phyloP scores from a whole-genome alignment of 768 basidiomycete genomes.

The Hypholoma fasciculare region DNA sequence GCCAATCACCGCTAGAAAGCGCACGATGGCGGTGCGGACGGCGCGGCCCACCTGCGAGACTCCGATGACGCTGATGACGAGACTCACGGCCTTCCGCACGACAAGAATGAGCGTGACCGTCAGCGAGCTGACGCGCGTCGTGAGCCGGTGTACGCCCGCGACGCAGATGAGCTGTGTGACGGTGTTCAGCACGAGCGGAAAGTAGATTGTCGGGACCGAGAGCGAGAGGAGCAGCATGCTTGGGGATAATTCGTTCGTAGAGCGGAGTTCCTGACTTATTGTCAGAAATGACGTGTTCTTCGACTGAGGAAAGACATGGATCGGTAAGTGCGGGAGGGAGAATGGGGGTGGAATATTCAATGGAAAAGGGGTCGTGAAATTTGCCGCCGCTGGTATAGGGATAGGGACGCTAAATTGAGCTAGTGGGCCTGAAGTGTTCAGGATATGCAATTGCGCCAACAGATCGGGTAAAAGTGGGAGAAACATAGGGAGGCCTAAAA shows the following conservation, averaged over 20 bases:
- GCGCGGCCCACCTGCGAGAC: constrained; percentile 24
- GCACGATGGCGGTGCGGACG: background rate
- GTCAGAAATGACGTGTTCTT: constrained; percentile 19
- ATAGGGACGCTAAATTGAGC: constrained; percentile 26
- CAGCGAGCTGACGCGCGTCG: constrained; percentile 70
- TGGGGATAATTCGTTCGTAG: background rate
- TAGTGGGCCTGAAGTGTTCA: constrained; percentile 42
- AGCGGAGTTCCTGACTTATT: constrained; percentile 23
- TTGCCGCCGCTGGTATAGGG: constrained; percentile 19
- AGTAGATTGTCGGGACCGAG: constrained; percentile 57
- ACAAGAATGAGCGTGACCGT: constrained; percentile 80
- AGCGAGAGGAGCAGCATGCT: constrained; percentile 25
- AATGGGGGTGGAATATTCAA: constrained; percentile 36
- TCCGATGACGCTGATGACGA: constrained; percentile 68
- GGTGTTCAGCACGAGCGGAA: constrained; percentile 74
- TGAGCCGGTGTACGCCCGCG: constrained; percentile 84
- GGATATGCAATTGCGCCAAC: constrained; percentile 38
- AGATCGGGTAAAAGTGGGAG: constrained; percentile 57
- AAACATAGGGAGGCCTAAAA: constrained; percentile 80
- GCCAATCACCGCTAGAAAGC: background rate
- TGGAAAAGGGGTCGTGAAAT: constrained; percentile 18
- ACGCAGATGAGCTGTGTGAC: constrained; percentile 84
- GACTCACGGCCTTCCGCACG: constrained; percentile 77
- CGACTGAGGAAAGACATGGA: constrained; percentile 19
- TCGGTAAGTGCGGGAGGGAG: constrained; percentile 22